Conservation (phyloP, 1,284 basidiomycete species). For the Mycena sp. region DNA sequence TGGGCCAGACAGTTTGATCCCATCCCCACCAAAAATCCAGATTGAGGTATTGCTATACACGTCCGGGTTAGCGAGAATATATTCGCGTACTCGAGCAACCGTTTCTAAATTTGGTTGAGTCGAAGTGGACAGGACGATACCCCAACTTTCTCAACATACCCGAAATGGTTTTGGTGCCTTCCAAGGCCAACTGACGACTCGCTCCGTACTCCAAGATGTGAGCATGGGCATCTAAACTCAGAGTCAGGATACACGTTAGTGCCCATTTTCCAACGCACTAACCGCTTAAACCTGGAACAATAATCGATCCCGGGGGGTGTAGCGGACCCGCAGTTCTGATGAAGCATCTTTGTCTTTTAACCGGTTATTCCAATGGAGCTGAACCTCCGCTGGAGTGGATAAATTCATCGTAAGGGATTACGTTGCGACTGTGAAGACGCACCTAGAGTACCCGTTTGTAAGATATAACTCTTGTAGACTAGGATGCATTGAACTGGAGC, state of each 20-base stretch:
- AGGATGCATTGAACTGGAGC: conserved; percentile 67
- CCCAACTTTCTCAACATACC: conserved; percentile 46
- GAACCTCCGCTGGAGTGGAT: conserved; percentile 53
- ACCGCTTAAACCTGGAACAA: conserved; percentile 78
- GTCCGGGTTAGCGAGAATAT: conserved; percentile 68
- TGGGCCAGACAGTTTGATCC: conserved; percentile 88
- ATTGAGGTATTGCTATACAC: conserved; percentile 62
- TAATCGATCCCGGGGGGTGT: conserved; percentile 62
- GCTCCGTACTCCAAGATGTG: conserved; percentile 84
- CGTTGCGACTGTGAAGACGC: conserved; percentile 34
- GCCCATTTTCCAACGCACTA: conserved; percentile 31
- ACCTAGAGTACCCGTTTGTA: conserved; percentile 67
- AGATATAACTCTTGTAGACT: conserved; percentile 57
- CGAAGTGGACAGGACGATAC: neutral
- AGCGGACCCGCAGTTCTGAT: conserved; percentile 52
- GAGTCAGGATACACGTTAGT: conserved; percentile 20
- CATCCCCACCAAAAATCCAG: conserved; percentile 89
- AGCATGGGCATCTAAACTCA: conserved; percentile 76
- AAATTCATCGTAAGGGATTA: conserved; percentile 7
- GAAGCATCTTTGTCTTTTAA: conserved; percentile 20
- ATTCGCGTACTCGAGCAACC: conserved; percentile 69
- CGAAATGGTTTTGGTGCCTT: conserved; percentile 66
- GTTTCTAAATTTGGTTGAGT: conserved; percentile 56
- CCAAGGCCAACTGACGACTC: conserved; percentile 69
- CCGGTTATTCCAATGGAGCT: conserved; percentile 48